phyloP scores from a whole-genome alignment of 306 rosid species.

The Begonia masoniana region DNA sequence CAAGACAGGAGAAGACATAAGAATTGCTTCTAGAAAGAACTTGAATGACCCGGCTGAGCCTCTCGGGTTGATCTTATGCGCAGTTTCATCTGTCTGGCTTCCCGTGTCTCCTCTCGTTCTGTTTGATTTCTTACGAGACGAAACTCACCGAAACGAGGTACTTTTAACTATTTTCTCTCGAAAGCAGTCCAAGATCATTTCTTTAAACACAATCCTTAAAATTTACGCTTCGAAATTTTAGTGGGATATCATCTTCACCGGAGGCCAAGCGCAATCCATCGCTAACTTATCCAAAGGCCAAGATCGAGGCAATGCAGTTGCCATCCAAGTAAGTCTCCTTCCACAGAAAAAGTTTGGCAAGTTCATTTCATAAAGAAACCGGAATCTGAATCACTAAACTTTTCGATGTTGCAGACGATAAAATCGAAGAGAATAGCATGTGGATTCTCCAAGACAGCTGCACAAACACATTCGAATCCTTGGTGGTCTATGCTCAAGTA shows the following conservation, averaged over 20 bases:
- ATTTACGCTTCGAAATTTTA: slow-evolving; percentile 13
- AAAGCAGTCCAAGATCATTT: neutral
- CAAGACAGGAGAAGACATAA: slow-evolving; percentile 81
- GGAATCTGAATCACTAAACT: neutral
- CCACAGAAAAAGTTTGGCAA: neutral
- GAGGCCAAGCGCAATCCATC: slow-evolving; percentile 56
- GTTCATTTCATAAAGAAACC: neutral
- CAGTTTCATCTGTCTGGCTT: slow-evolving; percentile 90
- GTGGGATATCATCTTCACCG: slow-evolving; percentile 87
- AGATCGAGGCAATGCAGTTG: slow-evolving; percentile 87
- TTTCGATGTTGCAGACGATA: slow-evolving; percentile 28
- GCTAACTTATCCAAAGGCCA: slow-evolving; percentile 91
- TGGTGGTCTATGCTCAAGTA: slow-evolving; percentile 79
- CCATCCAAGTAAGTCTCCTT: slow-evolving; percentile 55
- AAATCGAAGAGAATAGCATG: slow-evolving; percentile 61
- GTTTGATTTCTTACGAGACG: slow-evolving; percentile 76
- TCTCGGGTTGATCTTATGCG: slow-evolving; percentile 73
- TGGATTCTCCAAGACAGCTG: slow-evolving; percentile 91
- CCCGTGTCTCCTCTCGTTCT: slow-evolving; percentile 51
- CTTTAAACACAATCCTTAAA: slow-evolving; percentile 8
- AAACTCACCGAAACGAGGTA: slow-evolving; percentile 61
- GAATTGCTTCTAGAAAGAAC: slow-evolving; percentile 82
- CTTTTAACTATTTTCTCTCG: slow-evolving; percentile 1
- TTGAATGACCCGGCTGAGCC: slow-evolving; percentile 92
- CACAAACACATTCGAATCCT: slow-evolving; percentile 73